phyloP scores from a whole-genome alignment of 2,329 filamentous ascomycete genomes.

The Teratosphaeria zuluensis region DNA sequence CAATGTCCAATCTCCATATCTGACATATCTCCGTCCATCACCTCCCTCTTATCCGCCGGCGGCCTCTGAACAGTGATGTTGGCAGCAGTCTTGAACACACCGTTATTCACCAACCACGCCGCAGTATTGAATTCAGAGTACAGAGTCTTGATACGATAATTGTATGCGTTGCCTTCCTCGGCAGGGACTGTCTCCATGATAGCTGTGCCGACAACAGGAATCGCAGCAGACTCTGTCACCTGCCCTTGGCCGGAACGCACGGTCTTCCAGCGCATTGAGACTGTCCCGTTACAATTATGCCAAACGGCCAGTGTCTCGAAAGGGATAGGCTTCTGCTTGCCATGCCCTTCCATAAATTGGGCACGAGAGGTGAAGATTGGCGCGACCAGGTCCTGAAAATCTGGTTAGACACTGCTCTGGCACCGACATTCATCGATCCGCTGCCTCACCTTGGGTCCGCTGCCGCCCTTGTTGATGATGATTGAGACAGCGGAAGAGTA shows the following conservation, averaged over 20 bases:
- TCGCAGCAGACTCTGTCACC: slow-evolving; percentile 14
- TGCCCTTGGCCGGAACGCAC: slow-evolving; percentile 16
- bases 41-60: background rate
- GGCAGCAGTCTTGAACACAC: slow-evolving; percentile 10
- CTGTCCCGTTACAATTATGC: slow-evolving; percentile 17
- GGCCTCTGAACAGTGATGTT: background rate
- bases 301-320: slow-evolving; percentile 16
- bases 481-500: slow-evolving; percentile 19
- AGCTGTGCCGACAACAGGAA: slow-evolving; percentile 14
- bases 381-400: slow-evolving; percentile 5
- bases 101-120: slow-evolving; percentile 16
- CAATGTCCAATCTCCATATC: background rate
- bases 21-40: background rate
- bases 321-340: slow-evolving; percentile 16
- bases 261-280: slow-evolving; percentile 20
- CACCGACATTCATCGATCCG: background rate
- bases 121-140: slow-evolving; percentile 20
- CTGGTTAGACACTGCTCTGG: background rate
- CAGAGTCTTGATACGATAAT: slow-evolving; percentile 14
- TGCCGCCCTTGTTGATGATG: slow-evolving; percentile 15
- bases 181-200: slow-evolving; percentile 14
- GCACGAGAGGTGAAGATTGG: slow-evolving; percentile 12
- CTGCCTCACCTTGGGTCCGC: slow-evolving; percentile 4
- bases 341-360: slow-evolving; percentile 16
- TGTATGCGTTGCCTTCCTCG: slow-evolving; percentile 8